A percentile compares a stretch with the other conserved stretches of the same genome.
Conservation (phyloP, 2,329 filamentous ascomycete species). For the Parasarocladium wereldwijsianum region DNA sequence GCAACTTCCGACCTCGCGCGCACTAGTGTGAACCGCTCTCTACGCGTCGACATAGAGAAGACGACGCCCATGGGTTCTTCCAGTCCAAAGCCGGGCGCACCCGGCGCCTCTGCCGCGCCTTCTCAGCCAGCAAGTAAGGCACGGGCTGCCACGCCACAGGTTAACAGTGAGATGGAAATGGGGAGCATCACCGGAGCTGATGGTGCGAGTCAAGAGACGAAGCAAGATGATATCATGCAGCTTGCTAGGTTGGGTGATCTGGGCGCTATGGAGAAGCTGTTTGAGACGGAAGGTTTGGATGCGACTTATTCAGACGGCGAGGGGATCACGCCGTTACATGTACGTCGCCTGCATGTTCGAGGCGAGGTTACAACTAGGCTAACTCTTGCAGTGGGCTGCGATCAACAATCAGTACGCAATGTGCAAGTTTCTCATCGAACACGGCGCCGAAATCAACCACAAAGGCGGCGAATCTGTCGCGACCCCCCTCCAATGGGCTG, state of each 20-base stretch:
- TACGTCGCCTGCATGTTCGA: constrained; percentile 28
- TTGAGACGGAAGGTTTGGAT: constrained; percentile 67
- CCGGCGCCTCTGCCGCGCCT: constrained; percentile 28
- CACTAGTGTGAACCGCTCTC: too few species aligned
- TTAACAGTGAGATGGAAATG: constrained; percentile 43
- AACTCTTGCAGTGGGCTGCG: constrained; percentile 66
- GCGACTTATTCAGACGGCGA: constrained; percentile 78
- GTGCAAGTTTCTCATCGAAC: constrained; percentile 82
- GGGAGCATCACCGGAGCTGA: constrained; percentile 28
- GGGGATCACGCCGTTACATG: constrained; percentile 90
- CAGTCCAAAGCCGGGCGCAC: constrained; percentile 18
- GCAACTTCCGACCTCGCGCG: too few species aligned
- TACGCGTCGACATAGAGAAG: too few species aligned
- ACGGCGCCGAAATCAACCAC: constrained; percentile 80
- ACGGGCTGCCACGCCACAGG: constrained; percentile 34
- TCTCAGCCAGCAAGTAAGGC: constrained; percentile 41
- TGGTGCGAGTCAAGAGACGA: constrained; percentile 1
- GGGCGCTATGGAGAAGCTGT: constrained; percentile 73
- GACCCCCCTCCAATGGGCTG: constrained; percentile 92
- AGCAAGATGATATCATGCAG: constrained; percentile 82
- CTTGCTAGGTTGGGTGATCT: constrained; percentile 80
- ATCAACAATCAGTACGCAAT: constrained; percentile 98
- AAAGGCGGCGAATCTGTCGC: constrained; percentile 93
- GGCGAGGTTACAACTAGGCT: constrained; percentile 5
- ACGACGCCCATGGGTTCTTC: constrained; percentile 33